Percentiles rank a stretch among this genome's conserved stretches.
Conservation (phyloP, 257 asterid species). For the Marsdenia floribunda region DNA sequence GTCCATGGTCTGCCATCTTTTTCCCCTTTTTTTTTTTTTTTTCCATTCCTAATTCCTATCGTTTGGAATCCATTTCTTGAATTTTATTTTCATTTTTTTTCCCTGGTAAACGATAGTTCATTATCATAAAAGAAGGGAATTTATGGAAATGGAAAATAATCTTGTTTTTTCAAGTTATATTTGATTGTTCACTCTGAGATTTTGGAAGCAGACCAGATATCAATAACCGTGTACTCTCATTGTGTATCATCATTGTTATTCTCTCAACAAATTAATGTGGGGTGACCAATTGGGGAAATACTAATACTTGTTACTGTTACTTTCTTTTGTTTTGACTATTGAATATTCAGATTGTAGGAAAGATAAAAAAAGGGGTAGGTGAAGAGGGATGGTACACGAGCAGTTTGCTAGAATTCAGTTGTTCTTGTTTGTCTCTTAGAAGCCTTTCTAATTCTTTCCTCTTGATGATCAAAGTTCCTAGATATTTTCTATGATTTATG, state of each 20-base stretch:
- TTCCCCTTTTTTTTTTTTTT: too few species aligned
- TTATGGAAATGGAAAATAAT: neutral
- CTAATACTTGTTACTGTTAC: neutral
- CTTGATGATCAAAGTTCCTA: neutral
- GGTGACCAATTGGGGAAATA: neutral
- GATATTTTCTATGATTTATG: neutral
- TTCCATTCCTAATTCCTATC: neutral
- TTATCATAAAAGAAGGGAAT: neutral
- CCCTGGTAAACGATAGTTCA: neutral
- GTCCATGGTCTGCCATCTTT: conserved; percentile 45
- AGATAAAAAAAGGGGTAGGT: neutral
- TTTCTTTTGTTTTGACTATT: neutral
- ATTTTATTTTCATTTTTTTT: neutral
- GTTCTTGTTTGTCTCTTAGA: neutral
- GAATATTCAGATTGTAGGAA: neutral
- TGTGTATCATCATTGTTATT: neutral
- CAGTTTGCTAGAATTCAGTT: neutral
- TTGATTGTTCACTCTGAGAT: neutral
- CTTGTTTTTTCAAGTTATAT: neutral
- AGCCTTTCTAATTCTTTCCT: neutral
- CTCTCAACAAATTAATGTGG: neutral
- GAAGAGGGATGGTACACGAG: neutral
- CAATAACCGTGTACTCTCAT: neutral
- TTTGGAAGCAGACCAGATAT: neutral
- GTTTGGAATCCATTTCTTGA: neutral